Evolutionary conservation across 352 stramenopile species (phyloP).

Genomic region (Phytophthora fragariaefolia): DNA sequence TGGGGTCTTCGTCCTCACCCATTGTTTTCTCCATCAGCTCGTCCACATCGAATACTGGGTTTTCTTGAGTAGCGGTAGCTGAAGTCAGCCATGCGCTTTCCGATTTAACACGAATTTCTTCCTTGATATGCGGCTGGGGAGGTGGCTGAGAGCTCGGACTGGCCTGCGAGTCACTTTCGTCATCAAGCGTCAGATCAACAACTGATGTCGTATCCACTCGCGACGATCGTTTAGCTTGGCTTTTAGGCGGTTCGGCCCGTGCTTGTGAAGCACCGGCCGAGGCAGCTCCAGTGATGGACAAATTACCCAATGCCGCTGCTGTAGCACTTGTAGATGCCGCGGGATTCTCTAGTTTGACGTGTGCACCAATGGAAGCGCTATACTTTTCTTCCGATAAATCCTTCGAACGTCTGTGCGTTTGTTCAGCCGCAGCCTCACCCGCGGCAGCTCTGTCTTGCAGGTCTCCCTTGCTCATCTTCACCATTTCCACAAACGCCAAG

Average conservation of each 20-base stretch:
- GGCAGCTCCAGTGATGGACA: conserved; percentile 29
- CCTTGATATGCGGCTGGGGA: conserved; percentile 28
- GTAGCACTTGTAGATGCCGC: conserved; percentile 20
- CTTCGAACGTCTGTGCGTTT: neutral
- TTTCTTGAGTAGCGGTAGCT: conserved; percentile 21
- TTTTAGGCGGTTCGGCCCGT: conserved; percentile 1
- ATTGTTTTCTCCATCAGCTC: conserved; percentile 41
- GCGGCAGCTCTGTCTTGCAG: conserved; percentile 31
- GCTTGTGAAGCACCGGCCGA: neutral
- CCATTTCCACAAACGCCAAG: conserved; percentile 47
- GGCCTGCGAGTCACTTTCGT: conserved; percentile 29
- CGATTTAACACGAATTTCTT: conserved; percentile 37
- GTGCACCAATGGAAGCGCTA: conserved; percentile 4
- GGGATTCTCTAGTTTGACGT: conserved; percentile 33
- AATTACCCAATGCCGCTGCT: conserved; percentile 27
- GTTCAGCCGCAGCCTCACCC: neutral
- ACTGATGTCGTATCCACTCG: conserved; percentile 24
- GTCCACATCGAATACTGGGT: conserved; percentile 36
- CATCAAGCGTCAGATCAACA: conserved; percentile 50
- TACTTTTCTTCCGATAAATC: conserved; percentile 10
- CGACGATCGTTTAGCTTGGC: conserved; percentile 21
- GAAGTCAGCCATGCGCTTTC: conserved; percentile 41
- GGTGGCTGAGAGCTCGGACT: conserved; percentile 10
- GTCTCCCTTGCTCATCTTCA: conserved; percentile 44
- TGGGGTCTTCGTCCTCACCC: conserved; percentile 56